Conservation (phyloP, 352 stramenopile genomes). For the Pythium guiyangense region DNA sequence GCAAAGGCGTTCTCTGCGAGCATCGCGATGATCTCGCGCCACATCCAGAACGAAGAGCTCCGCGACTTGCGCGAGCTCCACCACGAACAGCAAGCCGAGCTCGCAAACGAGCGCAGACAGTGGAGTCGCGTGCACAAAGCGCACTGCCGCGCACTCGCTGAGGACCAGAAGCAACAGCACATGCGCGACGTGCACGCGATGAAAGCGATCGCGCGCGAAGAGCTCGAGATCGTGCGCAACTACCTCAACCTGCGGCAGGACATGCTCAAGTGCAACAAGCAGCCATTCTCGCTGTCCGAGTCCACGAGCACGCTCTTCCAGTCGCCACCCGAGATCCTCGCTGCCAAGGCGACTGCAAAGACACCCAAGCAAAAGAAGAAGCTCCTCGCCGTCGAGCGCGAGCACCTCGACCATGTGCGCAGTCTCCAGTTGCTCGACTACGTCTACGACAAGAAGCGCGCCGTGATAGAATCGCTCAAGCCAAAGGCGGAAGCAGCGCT, state of each 20-base stretch:
- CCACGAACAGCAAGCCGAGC: conserved; percentile 32
- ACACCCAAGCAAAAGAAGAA: conserved; percentile 31
- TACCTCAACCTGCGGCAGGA: conserved; percentile 43
- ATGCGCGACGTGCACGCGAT: conserved; percentile 50
- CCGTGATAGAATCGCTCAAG: conserved; percentile 37
- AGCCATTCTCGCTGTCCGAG: conserved; percentile 47
- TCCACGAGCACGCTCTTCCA: conserved; percentile 72
- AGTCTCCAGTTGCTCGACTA: conserved; percentile 74
- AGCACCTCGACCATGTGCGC: conserved; percentile 62
- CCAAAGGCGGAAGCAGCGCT: conserved; percentile 51
- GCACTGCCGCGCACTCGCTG: conserved; percentile 46
- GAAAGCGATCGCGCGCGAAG: conserved; percentile 51
- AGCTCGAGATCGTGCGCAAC: conserved; percentile 34
- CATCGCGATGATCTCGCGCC: conserved; percentile 72
- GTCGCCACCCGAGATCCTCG: conserved; percentile 57
- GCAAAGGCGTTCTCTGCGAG: conserved; percentile 58
- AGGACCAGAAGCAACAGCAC: conserved; percentile 34
- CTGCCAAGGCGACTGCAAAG: conserved; percentile 51
- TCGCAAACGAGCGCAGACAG: conserved; percentile 42
- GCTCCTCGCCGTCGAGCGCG: conserved; percentile 42
- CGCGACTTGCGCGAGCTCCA: conserved; percentile 38
- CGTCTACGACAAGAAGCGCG: conserved; percentile 54
- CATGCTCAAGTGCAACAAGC: conserved; percentile 39
- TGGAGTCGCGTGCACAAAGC: conserved; percentile 41
- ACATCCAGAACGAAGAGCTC: conserved; percentile 66